Percentiles rank a stretch among this genome's conserved stretches.
These are phyloP conservation scores for Pseudohalonectria lignicola DNA, from an alignment of 2,329 filamentous ascomycete genomes.

Conservation along the genomic window DNA sequence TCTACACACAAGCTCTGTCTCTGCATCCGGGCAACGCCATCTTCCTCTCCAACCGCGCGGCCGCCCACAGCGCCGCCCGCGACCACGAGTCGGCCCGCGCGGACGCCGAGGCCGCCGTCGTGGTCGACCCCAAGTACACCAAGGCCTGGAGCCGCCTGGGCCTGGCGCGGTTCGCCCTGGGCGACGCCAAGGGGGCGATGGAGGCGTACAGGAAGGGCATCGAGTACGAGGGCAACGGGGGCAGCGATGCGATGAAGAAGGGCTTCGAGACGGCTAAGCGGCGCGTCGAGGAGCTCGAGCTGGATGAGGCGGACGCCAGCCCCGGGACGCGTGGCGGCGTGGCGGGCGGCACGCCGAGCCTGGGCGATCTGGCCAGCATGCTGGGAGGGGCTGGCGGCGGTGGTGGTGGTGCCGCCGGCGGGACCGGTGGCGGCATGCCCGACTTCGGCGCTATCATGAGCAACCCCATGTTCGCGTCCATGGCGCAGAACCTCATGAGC, in stretches of 20 bases:
- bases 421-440: conserved; percentile 69
- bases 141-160: conserved; percentile 95
- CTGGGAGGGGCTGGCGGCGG: conserved; percentile 39
- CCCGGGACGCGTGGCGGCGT: conserved; percentile 27
- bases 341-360: conserved; percentile 58
- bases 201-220: conserved; percentile 92
- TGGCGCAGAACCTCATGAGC: conserved; percentile 96
- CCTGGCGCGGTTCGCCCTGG: conserved; percentile 81
- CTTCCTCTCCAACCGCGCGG: conserved; percentile 95
- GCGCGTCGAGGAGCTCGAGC: conserved; percentile 70
- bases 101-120: conserved; percentile 85
- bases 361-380: conserved; percentile 62
- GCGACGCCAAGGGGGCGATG: conserved; percentile 84
- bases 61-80: conserved; percentile 75
- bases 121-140: conserved; percentile 83
- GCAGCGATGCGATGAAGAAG: conserved; percentile 95
- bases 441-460: conserved; percentile 82
- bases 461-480: conserved; percentile 96
- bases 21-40: conserved; percentile 81
- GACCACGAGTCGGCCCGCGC: conserved; percentile 75
- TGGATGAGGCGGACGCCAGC: conserved; percentile 24
- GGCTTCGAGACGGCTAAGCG: conserved; percentile 89
- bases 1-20: conserved; percentile 79
- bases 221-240: conserved; percentile 85
- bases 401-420: conserved; percentile 48